Conservation (phyloP, 805 yeast species). For the Cyberlindnera nakhonratchasimensis region DNA sequence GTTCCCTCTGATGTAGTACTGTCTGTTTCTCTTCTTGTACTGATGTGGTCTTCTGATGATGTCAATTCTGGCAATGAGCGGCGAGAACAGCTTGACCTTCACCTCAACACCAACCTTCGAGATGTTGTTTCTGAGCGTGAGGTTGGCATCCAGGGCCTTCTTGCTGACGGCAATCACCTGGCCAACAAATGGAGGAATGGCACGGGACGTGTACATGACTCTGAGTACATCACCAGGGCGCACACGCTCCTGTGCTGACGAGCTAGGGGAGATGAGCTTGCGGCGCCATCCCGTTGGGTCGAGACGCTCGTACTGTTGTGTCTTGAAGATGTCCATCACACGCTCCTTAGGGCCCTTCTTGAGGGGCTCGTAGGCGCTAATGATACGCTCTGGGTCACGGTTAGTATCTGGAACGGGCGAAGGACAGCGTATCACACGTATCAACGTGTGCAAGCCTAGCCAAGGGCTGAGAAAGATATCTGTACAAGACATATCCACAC, state of each 20-base stretch:
- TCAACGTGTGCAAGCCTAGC: no score
- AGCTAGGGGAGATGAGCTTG: conserved; percentile 43
- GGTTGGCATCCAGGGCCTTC: conserved; percentile 65
- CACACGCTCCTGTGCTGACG: conserved; percentile 40
- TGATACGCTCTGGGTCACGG: conserved; percentile 10
- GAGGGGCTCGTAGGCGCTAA: conserved; percentile 25
- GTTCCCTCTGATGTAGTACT: conserved; percentile 82
- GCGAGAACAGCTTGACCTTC: conserved; percentile 77
- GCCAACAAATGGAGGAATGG: conserved; percentile 69
- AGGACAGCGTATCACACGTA: no score
- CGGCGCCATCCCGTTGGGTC: conserved; percentile 74
- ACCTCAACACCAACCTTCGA: conserved; percentile 83
- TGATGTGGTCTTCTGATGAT: conserved; percentile 67
- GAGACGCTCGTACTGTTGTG: conserved; percentile 30
- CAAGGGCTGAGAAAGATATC: no score
- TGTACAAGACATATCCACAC: no score
- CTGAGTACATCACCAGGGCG: conserved; percentile 82
- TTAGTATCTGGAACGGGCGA: no score
- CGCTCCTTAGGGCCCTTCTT: conserved; percentile 9
- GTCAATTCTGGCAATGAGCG: conserved; percentile 74
- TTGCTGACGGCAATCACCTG: conserved; percentile 75
- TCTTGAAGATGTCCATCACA: conserved; percentile 33
- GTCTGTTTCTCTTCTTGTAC: conserved; percentile 78
- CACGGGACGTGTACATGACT: conserved; percentile 56
- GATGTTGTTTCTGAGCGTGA: conserved; percentile 80